phyloP scores from a whole-genome alignment of 2,329 filamentous ascomycete genomes.

The Neoarthrinium moseri region DNA sequence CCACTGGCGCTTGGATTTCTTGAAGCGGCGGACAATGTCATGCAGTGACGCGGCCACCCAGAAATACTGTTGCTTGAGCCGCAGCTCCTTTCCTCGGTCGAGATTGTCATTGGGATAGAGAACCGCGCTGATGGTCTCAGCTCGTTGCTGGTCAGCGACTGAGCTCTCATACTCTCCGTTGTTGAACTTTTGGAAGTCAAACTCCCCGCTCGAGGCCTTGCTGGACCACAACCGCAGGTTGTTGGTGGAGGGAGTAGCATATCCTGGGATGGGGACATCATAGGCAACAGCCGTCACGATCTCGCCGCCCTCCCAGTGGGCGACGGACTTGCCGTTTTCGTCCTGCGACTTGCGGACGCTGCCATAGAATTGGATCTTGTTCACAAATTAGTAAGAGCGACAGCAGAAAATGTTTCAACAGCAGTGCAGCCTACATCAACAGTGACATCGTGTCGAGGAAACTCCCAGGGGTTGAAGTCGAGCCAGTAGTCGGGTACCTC shows the following conservation, averaged over 20 bases:
- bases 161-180: constrained; percentile 96
- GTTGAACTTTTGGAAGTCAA: constrained; percentile 99
- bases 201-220: constrained; percentile 95
- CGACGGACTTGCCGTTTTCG: constrained; percentile 70
- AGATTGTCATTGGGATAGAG: constrained; percentile 98
- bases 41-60: constrained; percentile 97
- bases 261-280: constrained; percentile 90
- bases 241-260: constrained; percentile 86
- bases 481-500: constrained; percentile 99
- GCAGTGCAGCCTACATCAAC: constrained; percentile 65
- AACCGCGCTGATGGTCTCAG: constrained; percentile 98
- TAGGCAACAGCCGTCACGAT: constrained; percentile 90
- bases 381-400: not conserved
- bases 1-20: constrained; percentile 93
- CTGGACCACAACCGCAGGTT: constrained; percentile 97
- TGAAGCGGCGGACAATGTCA: constrained; percentile 96
- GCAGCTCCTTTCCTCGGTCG: constrained; percentile 92
- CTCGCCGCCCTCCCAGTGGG: constrained; percentile 89
- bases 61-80: constrained; percentile 99
- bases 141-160: constrained; percentile 94
- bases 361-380: constrained; percentile 87
- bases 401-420: not conserved
- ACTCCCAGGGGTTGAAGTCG: constrained; percentile 99
- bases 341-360: constrained; percentile 74
- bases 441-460: constrained; percentile 89